phyloP scores from a whole-genome alignment of 768 basidiomycete genomes.

The Boletus speciosus region DNA sequence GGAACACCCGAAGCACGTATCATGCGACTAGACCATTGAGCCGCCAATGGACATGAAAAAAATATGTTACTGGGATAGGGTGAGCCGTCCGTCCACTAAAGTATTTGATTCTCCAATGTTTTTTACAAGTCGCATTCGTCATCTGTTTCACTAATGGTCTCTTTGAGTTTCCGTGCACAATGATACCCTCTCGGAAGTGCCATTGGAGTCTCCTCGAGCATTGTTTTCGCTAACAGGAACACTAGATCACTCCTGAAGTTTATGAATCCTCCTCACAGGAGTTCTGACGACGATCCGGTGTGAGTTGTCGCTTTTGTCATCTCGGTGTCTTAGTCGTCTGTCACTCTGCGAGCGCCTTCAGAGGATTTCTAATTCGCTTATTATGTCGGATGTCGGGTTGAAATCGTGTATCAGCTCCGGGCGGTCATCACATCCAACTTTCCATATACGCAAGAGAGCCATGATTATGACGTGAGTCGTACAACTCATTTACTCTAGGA shows the following conservation, averaged over 20 bases:
- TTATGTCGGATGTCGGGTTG: background rate
- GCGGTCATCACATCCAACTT: background rate
- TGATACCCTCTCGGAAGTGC: background rate
- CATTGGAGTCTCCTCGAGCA: background rate
- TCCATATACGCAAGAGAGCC: conserved; percentile 7
- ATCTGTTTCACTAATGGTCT: too few species aligned
- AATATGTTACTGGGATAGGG: too few species aligned
- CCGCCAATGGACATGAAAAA: background rate
- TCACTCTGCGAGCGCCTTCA: background rate
- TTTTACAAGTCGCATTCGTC: too few species aligned
- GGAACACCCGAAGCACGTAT: conserved; percentile 34
- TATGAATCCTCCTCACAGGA: background rate
- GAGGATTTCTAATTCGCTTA: background rate
- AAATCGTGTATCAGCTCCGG: conserved; percentile 8
- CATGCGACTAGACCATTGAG: conserved; percentile 37
- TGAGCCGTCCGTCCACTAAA: too few species aligned
- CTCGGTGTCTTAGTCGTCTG: background rate
- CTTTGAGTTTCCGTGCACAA: too few species aligned
- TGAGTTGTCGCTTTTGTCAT: background rate
- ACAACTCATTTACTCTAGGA: too few species aligned
- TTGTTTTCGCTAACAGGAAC: background rate
- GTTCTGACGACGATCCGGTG: background rate
- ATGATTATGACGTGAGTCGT: too few species aligned
- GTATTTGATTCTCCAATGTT: too few species aligned
- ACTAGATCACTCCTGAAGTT: background rate